phyloP scores from a whole-genome alignment of 2,329 filamentous ascomycete genomes.

The Venturia aucupariae region DNA sequence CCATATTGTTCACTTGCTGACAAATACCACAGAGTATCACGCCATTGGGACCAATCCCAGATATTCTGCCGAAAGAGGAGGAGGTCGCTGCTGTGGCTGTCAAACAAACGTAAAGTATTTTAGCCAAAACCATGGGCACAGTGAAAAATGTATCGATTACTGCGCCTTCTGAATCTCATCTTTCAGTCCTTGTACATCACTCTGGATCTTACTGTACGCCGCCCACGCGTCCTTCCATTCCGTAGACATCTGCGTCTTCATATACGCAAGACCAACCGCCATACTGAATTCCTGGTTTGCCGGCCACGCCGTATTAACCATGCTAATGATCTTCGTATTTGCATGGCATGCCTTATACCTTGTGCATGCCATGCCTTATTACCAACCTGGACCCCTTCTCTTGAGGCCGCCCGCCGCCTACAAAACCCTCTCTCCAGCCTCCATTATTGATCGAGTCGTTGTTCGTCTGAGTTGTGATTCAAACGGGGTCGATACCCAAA shows the following conservation, averaged over 20 bases:
- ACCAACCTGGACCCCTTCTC: not conserved
- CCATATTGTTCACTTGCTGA: not conserved
- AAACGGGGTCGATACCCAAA: not conserved
- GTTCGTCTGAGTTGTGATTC: not conserved
- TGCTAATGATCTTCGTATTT: not conserved
- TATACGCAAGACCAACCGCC: not conserved
- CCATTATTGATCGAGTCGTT: not conserved
- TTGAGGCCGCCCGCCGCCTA: not conserved
- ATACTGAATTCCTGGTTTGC: not conserved
- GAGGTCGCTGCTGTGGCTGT: conserved; percentile 55
- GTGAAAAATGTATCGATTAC: not conserved
- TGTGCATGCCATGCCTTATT: too few species aligned
- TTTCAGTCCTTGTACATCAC: not conserved
- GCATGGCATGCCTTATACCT: too few species aligned
- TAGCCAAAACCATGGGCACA: too few species aligned
- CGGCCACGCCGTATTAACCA: conserved; percentile 8
- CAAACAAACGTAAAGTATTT: not conserved
- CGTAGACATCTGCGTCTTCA: conserved; percentile 7
- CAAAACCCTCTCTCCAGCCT: not conserved
- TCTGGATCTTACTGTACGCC: not conserved
- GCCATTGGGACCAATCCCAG: conserved; percentile 72
- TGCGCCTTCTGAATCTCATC: not conserved
- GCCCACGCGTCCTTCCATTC: conserved; percentile 4
- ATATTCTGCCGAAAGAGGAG: conserved; percentile 68
- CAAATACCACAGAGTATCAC: conserved; percentile 50